Conservation (phyloP, 1,139 yeast species). For the Hemisphaericaspora xylofermentans region DNA sequence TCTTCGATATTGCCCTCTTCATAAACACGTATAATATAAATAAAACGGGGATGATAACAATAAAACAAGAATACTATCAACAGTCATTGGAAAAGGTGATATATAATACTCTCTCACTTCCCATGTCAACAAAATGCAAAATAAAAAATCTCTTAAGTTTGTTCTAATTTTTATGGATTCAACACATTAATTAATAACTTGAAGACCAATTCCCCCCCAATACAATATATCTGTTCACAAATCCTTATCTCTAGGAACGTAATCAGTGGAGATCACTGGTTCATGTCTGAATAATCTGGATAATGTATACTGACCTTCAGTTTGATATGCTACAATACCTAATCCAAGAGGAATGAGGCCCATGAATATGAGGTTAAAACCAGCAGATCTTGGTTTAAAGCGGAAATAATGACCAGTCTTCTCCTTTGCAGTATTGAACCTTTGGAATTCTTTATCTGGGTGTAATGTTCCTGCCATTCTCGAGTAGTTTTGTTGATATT, state of each 20-base stretch:
- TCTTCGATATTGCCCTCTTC: too few relatives aligned
- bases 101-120: too few relatives aligned
- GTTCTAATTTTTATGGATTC: neutral
- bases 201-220: too few relatives aligned
- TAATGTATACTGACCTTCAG: slow-evolving; percentile 38
- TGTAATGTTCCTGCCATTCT: slow-evolving; percentile 46
- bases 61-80: too few relatives aligned
- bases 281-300: slow-evolving; percentile 37
- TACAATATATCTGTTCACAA: slow-evolving; percentile 23
- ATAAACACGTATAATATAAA: too few relatives aligned
- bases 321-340: slow-evolving; percentile 35
- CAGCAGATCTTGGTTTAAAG: slow-evolving; percentile 40
- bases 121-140: too few relatives aligned
- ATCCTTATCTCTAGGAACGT: slow-evolving; percentile 48
- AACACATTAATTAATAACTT: too few relatives aligned
- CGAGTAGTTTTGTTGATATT: neutral
- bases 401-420: slow-evolving; percentile 45
- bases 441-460: slow-evolving; percentile 46
- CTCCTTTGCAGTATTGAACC: slow-evolving; percentile 46
- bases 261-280: slow-evolving; percentile 37
- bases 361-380: slow-evolving; percentile 37
- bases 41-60: too few relatives aligned
- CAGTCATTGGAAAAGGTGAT: too few relatives aligned
- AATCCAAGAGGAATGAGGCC: slow-evolving; percentile 41
- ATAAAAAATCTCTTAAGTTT: neutral